phyloP scores from a whole-genome alignment of 2,329 filamentous ascomycete genomes.

The Ophiostoma sp. region DNA sequence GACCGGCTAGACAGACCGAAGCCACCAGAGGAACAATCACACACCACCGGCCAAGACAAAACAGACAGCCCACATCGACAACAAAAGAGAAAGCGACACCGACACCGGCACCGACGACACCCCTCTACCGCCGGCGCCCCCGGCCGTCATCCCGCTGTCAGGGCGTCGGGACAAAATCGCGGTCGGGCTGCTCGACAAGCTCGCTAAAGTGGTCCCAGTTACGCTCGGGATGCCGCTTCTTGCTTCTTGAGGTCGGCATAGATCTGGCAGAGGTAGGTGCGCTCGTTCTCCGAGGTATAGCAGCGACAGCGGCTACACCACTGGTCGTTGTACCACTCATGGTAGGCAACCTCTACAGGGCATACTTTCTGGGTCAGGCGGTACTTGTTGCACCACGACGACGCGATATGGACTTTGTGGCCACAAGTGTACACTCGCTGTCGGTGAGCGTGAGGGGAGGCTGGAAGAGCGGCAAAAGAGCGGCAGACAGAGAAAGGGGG shows the following conservation, averaged over 20 bases:
- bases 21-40: background rate
- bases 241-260: constrained; percentile 14
- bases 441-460: background rate
- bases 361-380: constrained; percentile 7
- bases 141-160: constrained; percentile 4
- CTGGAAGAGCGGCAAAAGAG: background rate
- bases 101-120: background rate
- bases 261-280: background rate
- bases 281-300: constrained; percentile 13
- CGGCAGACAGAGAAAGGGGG: background rate
- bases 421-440: constrained; percentile 13
- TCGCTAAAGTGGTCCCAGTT: constrained; percentile 18
- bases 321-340: constrained; percentile 2
- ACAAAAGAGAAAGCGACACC: background rate
- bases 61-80: background rate
- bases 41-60: background rate
- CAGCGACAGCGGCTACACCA: constrained; percentile 14
- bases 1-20: background rate
- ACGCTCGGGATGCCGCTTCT: constrained; percentile 17
- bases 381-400: constrained; percentile 17
- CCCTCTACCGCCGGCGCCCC: background rate
- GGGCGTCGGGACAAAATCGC: background rate
- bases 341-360: background rate
- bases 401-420: background rate
- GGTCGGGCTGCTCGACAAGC: constrained; percentile 1